phyloP scores from a whole-genome alignment of 495 filamentous ascomycete genomes.

The Pseudoneurospora amorphoporcata region DNA sequence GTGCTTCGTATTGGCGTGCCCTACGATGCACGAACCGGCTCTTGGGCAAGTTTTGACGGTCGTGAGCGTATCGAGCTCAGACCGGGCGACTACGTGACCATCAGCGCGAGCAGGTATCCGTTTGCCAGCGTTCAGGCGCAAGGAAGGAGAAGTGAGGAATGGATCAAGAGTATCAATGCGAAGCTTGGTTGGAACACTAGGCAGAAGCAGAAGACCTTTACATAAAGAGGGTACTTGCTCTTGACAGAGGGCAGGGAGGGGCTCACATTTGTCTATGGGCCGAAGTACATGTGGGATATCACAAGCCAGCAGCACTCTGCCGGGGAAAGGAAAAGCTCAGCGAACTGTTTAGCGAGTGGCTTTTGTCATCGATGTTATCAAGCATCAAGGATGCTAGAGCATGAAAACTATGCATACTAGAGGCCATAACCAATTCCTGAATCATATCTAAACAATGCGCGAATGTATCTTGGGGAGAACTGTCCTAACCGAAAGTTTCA shows the following conservation, averaged over 20 bases:
- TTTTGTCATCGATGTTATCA: neutral
- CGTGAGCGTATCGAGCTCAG: conserved; percentile 76
- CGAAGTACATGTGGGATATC: neutral
- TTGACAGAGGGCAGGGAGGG: conserved; percentile 20
- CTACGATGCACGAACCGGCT: conserved; percentile 77
- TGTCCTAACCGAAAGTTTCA: neutral
- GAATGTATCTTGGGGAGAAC: too few species aligned
- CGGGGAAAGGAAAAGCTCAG: neutral
- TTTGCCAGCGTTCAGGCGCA: conserved; percentile 81
- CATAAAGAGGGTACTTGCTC: conserved; percentile 12
- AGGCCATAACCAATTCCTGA: neutral
- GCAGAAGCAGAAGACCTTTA: conserved; percentile 58
- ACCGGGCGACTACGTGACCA: conserved; percentile 91
- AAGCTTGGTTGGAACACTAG: conserved; percentile 92
- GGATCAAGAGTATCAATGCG: conserved; percentile 82
- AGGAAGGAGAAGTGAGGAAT: conserved; percentile 70
- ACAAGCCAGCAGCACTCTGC: neutral
- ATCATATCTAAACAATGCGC: neutral
- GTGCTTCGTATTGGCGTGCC: conserved; percentile 86
- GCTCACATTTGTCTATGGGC: neutral
- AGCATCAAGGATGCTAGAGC: neutral
- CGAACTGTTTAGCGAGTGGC: neutral
- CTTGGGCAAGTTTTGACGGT: conserved; percentile 96
- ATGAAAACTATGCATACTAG: neutral
- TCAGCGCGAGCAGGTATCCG: conserved; percentile 83